Conservation (phyloP, 306 rosid genomes). For the Quercus robur region DNA sequence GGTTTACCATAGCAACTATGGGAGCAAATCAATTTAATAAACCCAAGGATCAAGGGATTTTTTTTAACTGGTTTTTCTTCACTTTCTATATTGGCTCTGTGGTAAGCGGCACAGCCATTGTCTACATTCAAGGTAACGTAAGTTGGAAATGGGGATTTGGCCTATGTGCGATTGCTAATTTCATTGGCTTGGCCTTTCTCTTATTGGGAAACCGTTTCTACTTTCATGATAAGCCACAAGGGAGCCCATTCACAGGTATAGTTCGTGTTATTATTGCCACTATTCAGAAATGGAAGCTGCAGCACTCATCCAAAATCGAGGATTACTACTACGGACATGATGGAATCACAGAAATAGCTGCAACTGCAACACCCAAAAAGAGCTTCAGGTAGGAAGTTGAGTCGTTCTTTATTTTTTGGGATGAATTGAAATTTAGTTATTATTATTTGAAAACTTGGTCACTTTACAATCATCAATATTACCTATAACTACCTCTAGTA, state of each 20-base stretch:
- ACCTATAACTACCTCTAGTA: too few species aligned
- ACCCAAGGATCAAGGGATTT: constrained; percentile 11
- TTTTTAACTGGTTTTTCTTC: constrained; percentile 35
- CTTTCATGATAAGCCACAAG: constrained; percentile 9
- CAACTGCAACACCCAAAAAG: not conserved
- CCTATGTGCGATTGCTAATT: not conserved
- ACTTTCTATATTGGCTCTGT: not conserved
- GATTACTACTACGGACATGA: constrained; percentile 18
- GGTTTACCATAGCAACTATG: constrained; percentile 24
- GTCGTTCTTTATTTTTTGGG: too few species aligned
- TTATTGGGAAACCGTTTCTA: constrained; percentile 15
- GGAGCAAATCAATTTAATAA: constrained; percentile 28
- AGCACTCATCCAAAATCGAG: constrained; percentile 8
- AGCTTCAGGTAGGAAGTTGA: constrained; percentile 26
- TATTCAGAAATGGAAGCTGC: constrained; percentile 14
- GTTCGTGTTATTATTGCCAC: constrained; percentile 15
- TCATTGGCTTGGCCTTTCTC: constrained; percentile 12
- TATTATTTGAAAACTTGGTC: too few species aligned
- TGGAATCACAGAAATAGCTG: not conserved
- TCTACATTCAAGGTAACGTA: constrained; percentile 21
- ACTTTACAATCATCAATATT: too few species aligned
- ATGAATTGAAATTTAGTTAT: too few species aligned
- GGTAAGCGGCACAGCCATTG: constrained; percentile 7
- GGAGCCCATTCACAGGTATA: constrained; percentile 14
- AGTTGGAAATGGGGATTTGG: constrained; percentile 21